phyloP scores from a whole-genome alignment of 148 eudicot genomes.

The Rhododendron griersonianum region DNA sequence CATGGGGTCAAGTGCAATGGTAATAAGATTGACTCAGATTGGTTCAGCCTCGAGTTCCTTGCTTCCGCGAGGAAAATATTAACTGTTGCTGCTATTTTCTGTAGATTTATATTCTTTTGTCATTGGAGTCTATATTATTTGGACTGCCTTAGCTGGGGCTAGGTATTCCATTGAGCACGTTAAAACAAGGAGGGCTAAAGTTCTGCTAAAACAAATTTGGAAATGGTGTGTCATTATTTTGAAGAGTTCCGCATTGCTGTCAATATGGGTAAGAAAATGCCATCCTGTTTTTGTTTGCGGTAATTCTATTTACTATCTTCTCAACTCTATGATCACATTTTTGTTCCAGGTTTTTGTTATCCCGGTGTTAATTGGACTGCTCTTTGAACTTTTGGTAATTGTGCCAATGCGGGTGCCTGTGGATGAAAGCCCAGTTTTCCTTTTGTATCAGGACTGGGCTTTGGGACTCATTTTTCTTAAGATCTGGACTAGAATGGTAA shows the following conservation, averaged over 20 bases:
- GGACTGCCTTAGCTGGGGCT: conserved; percentile 84
- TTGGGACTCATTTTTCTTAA: conserved; percentile 84
- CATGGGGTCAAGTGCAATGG: conserved; percentile 97
- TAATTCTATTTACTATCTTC: not conserved
- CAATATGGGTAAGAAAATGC: conserved; percentile 64
- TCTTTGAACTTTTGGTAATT: conserved; percentile 87
- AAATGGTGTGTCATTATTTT: conserved; percentile 85
- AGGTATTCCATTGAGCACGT: conserved; percentile 75
- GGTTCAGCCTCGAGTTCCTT: not conserved
- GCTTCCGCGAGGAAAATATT: not conserved
- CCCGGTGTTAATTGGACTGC: conserved; percentile 85
- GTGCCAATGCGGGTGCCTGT: conserved; percentile 97
- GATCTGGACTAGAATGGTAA: conserved; percentile 93
- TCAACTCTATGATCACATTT: not conserved
- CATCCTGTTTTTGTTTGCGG: not conserved
- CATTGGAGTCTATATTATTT: conserved; percentile 87
- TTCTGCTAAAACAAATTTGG: conserved; percentile 66
- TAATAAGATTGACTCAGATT: conserved; percentile 16
- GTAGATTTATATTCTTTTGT: conserved; percentile 86
- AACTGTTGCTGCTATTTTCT: not conserved
- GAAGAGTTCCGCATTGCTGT: conserved; percentile 63
- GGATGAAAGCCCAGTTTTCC: conserved; percentile 97
- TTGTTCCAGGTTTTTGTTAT: conserved; percentile 74
- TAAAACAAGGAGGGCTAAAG: conserved; percentile 56
- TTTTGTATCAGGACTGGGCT: conserved; percentile 96